Percentiles rank a stretch among this genome's conserved stretches.
These are phyloP conservation scores for Colletotrichum sp. DNA, from an alignment of 2,329 filamentous ascomycete genomes.

Conservation along the genomic window DNA sequence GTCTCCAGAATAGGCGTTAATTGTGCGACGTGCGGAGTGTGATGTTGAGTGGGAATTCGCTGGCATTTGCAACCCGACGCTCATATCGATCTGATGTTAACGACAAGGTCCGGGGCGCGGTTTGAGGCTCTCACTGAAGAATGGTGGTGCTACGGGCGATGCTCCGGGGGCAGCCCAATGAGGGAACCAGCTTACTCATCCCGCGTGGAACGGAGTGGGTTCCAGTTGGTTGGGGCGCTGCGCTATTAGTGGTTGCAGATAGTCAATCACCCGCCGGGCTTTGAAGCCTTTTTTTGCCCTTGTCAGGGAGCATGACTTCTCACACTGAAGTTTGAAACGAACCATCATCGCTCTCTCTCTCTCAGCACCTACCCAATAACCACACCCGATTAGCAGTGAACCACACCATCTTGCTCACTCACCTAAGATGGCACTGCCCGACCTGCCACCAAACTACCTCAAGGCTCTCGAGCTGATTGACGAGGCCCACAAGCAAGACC, in stretches of 20 bases:
- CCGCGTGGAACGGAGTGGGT: not conserved
- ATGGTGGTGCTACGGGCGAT: not conserved
- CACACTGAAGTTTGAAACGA: not conserved
- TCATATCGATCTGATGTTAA: not conserved
- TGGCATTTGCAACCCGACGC: not conserved
- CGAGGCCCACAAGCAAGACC: conserved; percentile 55
- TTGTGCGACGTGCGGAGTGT: conserved; percentile 2
- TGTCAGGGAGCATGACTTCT: not conserved
- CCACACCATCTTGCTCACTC: not conserved
- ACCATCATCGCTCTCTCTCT: not conserved
- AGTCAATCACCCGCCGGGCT: not conserved
- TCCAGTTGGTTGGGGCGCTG: not conserved
- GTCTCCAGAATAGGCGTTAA: not conserved
- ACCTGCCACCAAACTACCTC: conserved; percentile 45
- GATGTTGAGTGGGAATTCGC: not conserved
- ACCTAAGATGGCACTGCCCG: conserved; percentile 24
- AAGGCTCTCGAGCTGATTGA: conserved; percentile 73
- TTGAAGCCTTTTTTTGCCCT: not conserved
- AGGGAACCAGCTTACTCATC: conserved; percentile 13
- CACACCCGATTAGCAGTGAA: not conserved
- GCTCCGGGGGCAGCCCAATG: not conserved
- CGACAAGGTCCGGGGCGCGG: conserved; percentile 7
- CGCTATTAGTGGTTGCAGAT: not conserved
- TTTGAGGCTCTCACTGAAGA: not conserved
- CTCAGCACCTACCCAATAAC: not conserved